Percentiles rank a stretch among this genome's conserved stretches.
These are phyloP conservation scores for Suillus paluster DNA, from an alignment of 768 basidiomycete genomes.

Conservation along the genomic window DNA sequence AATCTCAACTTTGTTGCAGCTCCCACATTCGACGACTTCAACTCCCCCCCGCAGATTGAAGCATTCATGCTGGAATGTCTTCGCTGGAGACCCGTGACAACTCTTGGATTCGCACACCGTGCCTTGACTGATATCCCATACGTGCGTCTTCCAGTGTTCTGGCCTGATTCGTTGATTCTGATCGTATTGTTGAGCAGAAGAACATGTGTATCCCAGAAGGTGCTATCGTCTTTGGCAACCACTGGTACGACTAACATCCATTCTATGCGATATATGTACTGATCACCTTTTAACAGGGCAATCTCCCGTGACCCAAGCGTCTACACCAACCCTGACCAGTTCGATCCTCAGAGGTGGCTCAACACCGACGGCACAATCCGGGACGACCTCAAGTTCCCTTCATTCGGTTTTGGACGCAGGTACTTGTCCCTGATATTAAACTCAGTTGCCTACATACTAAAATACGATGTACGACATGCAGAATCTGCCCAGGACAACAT, in stretches of 20 bases:
- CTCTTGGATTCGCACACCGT: slow-evolving; percentile 62
- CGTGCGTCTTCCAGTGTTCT: slow-evolving; percentile 37
- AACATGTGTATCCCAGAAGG: slow-evolving; percentile 40
- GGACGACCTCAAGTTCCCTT: slow-evolving; percentile 56
- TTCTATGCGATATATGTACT: neutral
- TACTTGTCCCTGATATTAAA: slow-evolving; percentile 10
- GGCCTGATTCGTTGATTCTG: neutral
- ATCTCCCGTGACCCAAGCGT: slow-evolving; percentile 59
- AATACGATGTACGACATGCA: slow-evolving; percentile 22
- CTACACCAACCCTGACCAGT: slow-evolving; percentile 64
- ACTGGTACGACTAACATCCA: slow-evolving; percentile 29
- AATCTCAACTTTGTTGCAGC: slow-evolving; percentile 26
- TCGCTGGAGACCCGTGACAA: slow-evolving; percentile 46
- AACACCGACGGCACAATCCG: slow-evolving; percentile 40
- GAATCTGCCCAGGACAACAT: slow-evolving; percentile 71
- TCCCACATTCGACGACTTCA: slow-evolving; percentile 46
- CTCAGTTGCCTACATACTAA: neutral
- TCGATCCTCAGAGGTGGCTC: slow-evolving; percentile 65
- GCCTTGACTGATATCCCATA: slow-evolving; percentile 68
- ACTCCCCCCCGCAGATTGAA: slow-evolving; percentile 39
- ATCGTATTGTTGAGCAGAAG: slow-evolving; percentile 31
- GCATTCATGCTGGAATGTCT: slow-evolving; percentile 47
- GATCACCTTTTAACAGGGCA: slow-evolving; percentile 38
- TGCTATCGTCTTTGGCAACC: slow-evolving; percentile 41
- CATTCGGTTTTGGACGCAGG: slow-evolving; percentile 61